Evolutionary conservation across 1,139 yeast species (phyloP), one percentile per base, ranked within the genome.

Genomic region (Debaryomyces sp.): DNA sequence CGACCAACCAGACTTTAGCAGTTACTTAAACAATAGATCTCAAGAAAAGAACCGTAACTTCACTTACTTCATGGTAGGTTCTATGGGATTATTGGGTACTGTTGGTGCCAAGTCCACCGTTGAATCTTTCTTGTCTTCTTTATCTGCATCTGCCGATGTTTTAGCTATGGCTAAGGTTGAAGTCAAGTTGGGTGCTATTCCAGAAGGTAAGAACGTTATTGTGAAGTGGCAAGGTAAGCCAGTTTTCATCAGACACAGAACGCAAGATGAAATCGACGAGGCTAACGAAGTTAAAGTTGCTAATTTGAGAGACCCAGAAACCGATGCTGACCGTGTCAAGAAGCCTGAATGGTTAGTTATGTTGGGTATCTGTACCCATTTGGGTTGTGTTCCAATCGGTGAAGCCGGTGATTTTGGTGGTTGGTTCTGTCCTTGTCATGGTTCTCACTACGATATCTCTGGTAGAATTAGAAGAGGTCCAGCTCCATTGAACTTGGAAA

Each of bases 361-460:
- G 99, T 77, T 95, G 80, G 99, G 99, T 80, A 92, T 95, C 73
- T 94, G 99, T 82, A 95, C 99, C 62, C 99, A 95, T 74, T 85
- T 95, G 81, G 99, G 99, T 74, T 95, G 99, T 87, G 99, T 95
- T 57, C 99, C 99, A 61, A 95, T 95, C 68, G 99, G 99, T 71
- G 99, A 95, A 79, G 89, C 98, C 57, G 99, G 99, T 78, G 99
- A 95, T 75, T 95, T 84, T 65, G 98, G 97, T 72, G 99, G 99
- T 70, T 95, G 99, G 99, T 95, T 95, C 94, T 95, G 99, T 78
- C 99, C 99, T 59, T 95, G 99, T 81, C 99, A 95, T 81, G 99
- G 99, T 84, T 94, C 99, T 71, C 99, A 95, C 77, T 95, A 95
- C 78, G 99, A 95, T 79, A 95, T 95, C 78, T 87, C 98, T 57